Evolutionary conservation across 139 green algal species (phyloP), one percentile per base, ranked within the genome.

Genomic region (Spirogloea muscicola): DNA sequence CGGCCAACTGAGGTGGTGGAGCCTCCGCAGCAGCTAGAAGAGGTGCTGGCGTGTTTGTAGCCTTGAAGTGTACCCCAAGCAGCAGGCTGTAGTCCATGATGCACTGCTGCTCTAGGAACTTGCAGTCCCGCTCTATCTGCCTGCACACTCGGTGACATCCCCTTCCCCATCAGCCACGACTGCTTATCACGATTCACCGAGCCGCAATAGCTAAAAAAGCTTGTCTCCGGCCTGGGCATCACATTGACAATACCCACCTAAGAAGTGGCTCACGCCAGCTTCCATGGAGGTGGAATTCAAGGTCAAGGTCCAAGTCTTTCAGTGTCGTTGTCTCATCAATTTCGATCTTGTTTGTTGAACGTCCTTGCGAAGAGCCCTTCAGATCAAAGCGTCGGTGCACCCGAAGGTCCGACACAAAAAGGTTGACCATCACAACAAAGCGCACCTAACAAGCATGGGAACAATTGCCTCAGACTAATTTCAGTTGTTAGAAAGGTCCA

Each of bases 401-500:
- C 7, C 84, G 88, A 41, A 95, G 81, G 67, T 96, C 89, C 1
- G 89, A 91, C 61, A 83, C 83, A 61, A 98, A 90, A 18, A 97
- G 77, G 81, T 97, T 98, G 74, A 72, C 85, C 94, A 98, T 97
- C 0, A 98, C 92, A 36, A 98, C 80, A 74, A 98, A 95, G 1
- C 94, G 88, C 3, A 79, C 61, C 33, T 76, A 58, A n/a, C n/a
- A n/a, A n/a, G n/a, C n/a, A n/a, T n/a, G n/a, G n/a, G n/a, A n/a
- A n/a, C n/a, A n/a, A n/a, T n/a, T n/a, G n/a, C n/a, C n/a, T n/a
- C n/a, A n/a, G n/a, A n/a, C n/a, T n/a, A n/a, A n/a, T n/a, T n/a
- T n/a, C n/a, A n/a, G n/a, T n/a, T n/a, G n/a, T n/a, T n/a, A n/a
- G n/a, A n/a, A n/a, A n/a, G n/a, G n/a, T n/a, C n/a, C n/a, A n/a